These are phyloP conservation scores for Acanthamoeba rhysodes DNA, from an alignment of 208 protist species.

Conservation along the genomic window DNA sequence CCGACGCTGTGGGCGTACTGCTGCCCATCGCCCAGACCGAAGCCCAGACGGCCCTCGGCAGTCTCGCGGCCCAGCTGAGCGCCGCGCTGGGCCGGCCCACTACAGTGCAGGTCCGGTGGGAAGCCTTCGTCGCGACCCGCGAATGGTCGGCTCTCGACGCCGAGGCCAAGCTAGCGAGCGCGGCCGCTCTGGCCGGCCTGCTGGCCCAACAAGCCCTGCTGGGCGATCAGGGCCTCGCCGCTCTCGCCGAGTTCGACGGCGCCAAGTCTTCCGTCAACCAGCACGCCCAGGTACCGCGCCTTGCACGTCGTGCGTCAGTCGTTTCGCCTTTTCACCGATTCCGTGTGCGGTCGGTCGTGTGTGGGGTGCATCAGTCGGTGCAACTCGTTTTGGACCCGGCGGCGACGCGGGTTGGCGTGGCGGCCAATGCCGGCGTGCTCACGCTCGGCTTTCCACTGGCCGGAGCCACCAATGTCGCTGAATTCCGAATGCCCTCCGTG, in stretches of 20 bases:
- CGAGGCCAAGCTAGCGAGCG: not conserved
- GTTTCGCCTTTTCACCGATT: not conserved
- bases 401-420: not conserved
- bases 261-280: conserved; percentile 1
- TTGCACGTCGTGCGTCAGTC: too few species aligned
- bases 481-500: not conserved
- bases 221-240: not conserved
- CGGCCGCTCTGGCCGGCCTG: not conserved
- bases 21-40: not conserved
- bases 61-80: not conserved
- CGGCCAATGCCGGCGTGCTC: not conserved
- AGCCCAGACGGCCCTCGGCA: not conserved
- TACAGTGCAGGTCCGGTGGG: not conserved
- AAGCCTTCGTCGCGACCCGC: not conserved
- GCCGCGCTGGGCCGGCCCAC: not conserved
- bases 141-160: not conserved
- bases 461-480: not conserved
- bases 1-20: not conserved
- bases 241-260: not conserved
- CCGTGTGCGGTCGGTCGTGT: too few species aligned
- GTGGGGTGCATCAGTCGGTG: not conserved
- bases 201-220: not conserved
- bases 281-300: not conserved
- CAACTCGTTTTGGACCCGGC: not conserved
- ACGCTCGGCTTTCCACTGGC: not conserved